Percentiles rank a stretch among this genome's conserved stretches.
Evolutionary conservation across 2,329 filamentous ascomycete genomes (phyloP).

Genomic region (Ophiostoma angusticollis): DNA sequence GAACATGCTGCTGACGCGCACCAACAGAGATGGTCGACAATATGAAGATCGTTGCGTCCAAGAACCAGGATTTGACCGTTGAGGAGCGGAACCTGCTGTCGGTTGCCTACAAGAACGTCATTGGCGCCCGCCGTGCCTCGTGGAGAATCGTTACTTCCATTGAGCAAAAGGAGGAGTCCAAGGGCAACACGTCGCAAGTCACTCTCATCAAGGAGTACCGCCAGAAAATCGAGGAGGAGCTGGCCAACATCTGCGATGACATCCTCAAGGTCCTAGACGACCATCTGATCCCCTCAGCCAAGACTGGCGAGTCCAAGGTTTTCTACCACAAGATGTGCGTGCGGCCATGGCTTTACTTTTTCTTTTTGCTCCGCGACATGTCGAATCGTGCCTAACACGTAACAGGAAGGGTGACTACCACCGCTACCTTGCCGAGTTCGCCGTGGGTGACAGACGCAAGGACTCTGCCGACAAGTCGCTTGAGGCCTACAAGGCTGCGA

Average conservation of each 20-base stretch:
- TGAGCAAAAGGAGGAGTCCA: slow-evolving; percentile 98
- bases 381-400: slow-evolving; percentile 15
- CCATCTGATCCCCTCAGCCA: slow-evolving; percentile 84
- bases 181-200: slow-evolving; percentile 89
- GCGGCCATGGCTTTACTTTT: background rate
- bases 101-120: slow-evolving; percentile 98
- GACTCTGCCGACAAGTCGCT: slow-evolving; percentile 84
- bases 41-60: slow-evolving; percentile 96
- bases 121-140: slow-evolving; percentile 88
- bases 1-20: slow-evolving; percentile 9
- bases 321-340: slow-evolving; percentile 98
- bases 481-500: slow-evolving; percentile 90
- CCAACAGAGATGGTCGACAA: slow-evolving; percentile 93
- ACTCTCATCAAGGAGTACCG: slow-evolving; percentile 93
- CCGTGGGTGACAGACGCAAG: slow-evolving; percentile 88
- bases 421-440: slow-evolving; percentile 96
- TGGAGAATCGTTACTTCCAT: slow-evolving; percentile 98
- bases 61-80: slow-evolving; percentile 70
- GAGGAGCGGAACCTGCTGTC: slow-evolving; percentile 97
- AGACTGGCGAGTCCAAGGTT: slow-evolving; percentile 95
- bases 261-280: slow-evolving; percentile 88
- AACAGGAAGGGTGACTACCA: slow-evolving; percentile 97
- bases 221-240: slow-evolving; percentile 92
- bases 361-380: background rate
- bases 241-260: slow-evolving; percentile 94